Conservation (phyloP, 495 filamentous ascomycete genomes). For the Pyrenula massariospora region DNA sequence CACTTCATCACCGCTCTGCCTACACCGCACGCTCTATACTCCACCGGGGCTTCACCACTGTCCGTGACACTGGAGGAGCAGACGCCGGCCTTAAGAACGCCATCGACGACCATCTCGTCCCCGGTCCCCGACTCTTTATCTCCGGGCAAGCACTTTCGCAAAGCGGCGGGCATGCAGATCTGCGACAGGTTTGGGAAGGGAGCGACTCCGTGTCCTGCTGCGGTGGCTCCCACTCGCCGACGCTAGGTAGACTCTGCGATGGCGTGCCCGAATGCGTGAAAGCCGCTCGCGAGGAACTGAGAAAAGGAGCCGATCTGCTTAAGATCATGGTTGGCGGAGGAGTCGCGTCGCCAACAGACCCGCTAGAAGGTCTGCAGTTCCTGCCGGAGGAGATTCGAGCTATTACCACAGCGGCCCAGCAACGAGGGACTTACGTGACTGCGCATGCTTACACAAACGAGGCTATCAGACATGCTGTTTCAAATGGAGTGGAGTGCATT, state of each 20-base stretch:
- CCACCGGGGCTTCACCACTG: not conserved
- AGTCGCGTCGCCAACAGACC: slow-evolving; percentile 38
- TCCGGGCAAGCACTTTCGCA: slow-evolving; percentile 37
- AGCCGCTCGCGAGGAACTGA: slow-evolving; percentile 36
- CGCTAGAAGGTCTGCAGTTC: slow-evolving; percentile 38
- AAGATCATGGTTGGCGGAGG: slow-evolving; percentile 48
- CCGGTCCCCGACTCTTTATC: slow-evolving; percentile 41
- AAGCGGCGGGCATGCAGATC: slow-evolving; percentile 44
- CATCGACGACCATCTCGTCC: slow-evolving; percentile 34
- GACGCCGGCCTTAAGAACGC: slow-evolving; percentile 36
- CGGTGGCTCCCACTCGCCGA: slow-evolving; percentile 13
- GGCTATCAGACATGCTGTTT: slow-evolving; percentile 38
- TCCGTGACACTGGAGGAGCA: slow-evolving; percentile 30
- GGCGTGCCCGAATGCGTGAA: slow-evolving; percentile 38
- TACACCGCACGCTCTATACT: not conserved
- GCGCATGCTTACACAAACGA: slow-evolving; percentile 41
- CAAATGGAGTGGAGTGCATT: slow-evolving; percentile 42
- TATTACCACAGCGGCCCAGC: slow-evolving; percentile 30
- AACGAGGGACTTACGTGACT: slow-evolving; percentile 39
- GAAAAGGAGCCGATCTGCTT: slow-evolving; percentile 41
- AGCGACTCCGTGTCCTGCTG: not conserved
- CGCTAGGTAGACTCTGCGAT: slow-evolving; percentile 31
- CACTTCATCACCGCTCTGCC: slow-evolving; percentile 14
- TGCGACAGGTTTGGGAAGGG: slow-evolving; percentile 1
- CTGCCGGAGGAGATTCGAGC: slow-evolving; percentile 38